Evolutionary conservation across 257 asterid genomes (phyloP).

Genomic region (Solanum microdontum): DNA sequence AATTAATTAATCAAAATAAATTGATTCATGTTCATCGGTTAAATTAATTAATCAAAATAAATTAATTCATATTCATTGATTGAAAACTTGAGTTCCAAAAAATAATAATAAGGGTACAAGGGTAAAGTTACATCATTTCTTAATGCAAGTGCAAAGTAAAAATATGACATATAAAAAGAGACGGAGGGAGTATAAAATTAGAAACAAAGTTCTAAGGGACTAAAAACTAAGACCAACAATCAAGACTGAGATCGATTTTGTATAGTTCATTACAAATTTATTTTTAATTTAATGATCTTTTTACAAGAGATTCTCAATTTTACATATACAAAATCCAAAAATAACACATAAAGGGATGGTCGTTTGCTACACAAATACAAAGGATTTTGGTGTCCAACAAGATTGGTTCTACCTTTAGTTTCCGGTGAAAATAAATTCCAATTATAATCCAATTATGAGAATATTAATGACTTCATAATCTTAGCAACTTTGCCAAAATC

Average conservation of each 20-base stretch:
- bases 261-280: neutral
- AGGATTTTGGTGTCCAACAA: slow-evolving; percentile 7
- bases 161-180: no score
- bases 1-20: no score
- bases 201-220: neutral
- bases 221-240: neutral
- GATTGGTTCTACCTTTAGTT: neutral
- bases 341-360: neutral
- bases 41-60: no score
- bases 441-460: neutral
- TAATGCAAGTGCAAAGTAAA: no score
- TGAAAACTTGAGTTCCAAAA: no score
- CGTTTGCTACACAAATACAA: neutral
- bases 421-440: neutral
- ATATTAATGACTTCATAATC: neutral
- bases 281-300: neutral
- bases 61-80: no score
- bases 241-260: neutral
- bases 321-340: neutral
- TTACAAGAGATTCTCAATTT: neutral
- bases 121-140: no score
- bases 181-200: neutral
- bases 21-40: no score
- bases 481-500: slow-evolving; percentile 20
- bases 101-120: no score